Conservation (phyloP, 306 rosid species). For the Quercus mongolica region DNA sequence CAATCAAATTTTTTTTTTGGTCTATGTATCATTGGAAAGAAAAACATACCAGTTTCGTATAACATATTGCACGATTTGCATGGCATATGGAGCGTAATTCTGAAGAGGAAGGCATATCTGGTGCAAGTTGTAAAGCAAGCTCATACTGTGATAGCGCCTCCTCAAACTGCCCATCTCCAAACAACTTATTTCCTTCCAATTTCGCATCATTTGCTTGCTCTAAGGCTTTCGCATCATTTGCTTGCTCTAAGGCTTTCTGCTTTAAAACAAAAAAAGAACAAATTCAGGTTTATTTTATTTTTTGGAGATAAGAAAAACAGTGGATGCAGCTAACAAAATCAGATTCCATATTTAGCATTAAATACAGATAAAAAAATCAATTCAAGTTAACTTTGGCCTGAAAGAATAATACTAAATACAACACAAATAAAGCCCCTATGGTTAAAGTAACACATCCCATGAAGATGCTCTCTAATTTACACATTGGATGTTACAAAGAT, state of each 20-base stretch:
- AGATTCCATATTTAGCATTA: too few species aligned
- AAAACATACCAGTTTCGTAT: constrained; percentile 61
- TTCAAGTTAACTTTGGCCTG: too few species aligned
- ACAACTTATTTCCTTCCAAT: constrained; percentile 71
- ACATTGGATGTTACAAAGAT: too few species aligned
- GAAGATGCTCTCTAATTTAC: too few species aligned
- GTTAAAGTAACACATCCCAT: too few species aligned
- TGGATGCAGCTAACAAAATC: too few species aligned
- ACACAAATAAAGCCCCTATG: too few species aligned
- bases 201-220: constrained; percentile 72
- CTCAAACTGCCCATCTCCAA: constrained; percentile 61
- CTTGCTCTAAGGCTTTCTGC: constrained; percentile 70
- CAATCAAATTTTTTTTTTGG: neutral
- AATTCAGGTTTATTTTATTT: too few species aligned
- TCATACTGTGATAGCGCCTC: constrained; percentile 74
- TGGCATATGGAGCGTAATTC: constrained; percentile 78
- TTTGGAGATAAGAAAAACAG: too few species aligned
- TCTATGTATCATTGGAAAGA: neutral
- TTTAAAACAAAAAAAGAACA: constrained; percentile 1
- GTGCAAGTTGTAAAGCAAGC: constrained; percentile 57
- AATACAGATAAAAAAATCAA: too few species aligned
- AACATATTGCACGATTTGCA: constrained; percentile 71
- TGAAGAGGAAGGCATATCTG: constrained; percentile 63
- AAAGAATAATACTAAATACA: too few species aligned
- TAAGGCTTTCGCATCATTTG: constrained; percentile 75